Percentiles rank a stretch among this genome's conserved stretches.
Evolutionary conservation across 2,329 filamentous ascomycete genomes (phyloP).

Genomic region (Colletotrichum navitas): DNA sequence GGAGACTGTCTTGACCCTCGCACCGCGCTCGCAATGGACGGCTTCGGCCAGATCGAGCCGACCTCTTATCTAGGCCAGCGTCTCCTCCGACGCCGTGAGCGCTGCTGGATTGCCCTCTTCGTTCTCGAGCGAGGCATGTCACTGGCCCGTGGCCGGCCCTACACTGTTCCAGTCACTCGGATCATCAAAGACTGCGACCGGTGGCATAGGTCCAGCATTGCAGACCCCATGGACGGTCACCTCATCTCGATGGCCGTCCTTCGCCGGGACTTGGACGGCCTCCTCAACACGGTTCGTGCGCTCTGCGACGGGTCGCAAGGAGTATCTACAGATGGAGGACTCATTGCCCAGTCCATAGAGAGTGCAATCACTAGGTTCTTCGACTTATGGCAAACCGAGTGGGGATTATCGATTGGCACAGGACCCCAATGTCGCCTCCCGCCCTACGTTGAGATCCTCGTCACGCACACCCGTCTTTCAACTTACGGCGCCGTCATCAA

Average conservation of each 20-base stretch:
- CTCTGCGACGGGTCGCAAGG: conserved; percentile 70
- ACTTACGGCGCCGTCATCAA: conserved; percentile 82
- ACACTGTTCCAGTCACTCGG: conserved; percentile 75
- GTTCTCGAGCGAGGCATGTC: conserved; percentile 80
- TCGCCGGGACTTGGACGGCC: conserved; percentile 71
- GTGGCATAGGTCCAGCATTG: conserved; percentile 74
- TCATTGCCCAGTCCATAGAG: conserved; percentile 69
- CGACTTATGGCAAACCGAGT: conserved; percentile 73
- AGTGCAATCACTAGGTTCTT: conserved; percentile 75
- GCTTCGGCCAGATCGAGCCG: conserved; percentile 73
- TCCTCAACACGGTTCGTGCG: conserved; percentile 69
- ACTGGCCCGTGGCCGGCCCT: conserved; percentile 76
- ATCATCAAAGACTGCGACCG: conserved; percentile 76
- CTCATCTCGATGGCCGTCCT: conserved; percentile 79
- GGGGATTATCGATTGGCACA: conserved; percentile 69
- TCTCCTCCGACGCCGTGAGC: conserved; percentile 73
- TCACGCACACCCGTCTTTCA: conserved; percentile 79
- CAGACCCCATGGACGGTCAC: conserved; percentile 77
- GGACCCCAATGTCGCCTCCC: conserved; percentile 70
- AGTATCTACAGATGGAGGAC: conserved; percentile 61
- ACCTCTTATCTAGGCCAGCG: conserved; percentile 70
- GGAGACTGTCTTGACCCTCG: conserved; percentile 78
- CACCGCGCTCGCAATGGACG: conserved; percentile 75
- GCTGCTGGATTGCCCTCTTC: conserved; percentile 79
- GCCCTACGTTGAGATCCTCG: conserved; percentile 80